These are phyloP conservation scores for Abrus pulchellus DNA, from an alignment of 306 rosid genomes.

Conservation along the genomic window DNA sequence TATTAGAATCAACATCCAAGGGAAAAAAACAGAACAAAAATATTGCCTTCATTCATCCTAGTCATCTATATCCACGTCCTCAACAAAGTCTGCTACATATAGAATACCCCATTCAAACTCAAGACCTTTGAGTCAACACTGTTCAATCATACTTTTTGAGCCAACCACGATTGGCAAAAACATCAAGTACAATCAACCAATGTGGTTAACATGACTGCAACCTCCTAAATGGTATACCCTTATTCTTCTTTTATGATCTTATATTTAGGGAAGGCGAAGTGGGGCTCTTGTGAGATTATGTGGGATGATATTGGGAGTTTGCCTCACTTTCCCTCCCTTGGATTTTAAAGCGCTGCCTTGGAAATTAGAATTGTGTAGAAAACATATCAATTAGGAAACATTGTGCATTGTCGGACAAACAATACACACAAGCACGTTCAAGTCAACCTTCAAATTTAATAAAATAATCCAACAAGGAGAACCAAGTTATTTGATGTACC, in stretches of 20 bases:
- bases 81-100: too few relatives aligned
- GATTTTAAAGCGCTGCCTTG: constrained; percentile 27
- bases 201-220: background rate
- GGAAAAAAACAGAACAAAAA: background rate
- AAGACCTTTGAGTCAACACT: background rate
- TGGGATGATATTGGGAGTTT: background rate
- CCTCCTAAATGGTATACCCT: background rate
- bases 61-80: background rate
- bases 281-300: background rate
- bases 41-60: background rate
- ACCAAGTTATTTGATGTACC: constrained; percentile 56
- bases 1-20: background rate
- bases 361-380: constrained; percentile 6
- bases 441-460: background rate
- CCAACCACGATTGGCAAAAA: too few relatives aligned
- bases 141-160: too few relatives aligned
- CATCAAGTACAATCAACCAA: background rate
- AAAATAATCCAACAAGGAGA: background rate
- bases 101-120: too few relatives aligned
- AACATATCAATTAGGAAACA: background rate
- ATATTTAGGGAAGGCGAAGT: background rate
- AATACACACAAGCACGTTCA: background rate
- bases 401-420: constrained; percentile 5
- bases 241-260: background rate
- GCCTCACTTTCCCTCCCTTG: constrained; percentile 19